Base-by-base conservation (phyloP, 2,329 filamentous ascomycete species). In the Calonectria leucothoes region DNA sequence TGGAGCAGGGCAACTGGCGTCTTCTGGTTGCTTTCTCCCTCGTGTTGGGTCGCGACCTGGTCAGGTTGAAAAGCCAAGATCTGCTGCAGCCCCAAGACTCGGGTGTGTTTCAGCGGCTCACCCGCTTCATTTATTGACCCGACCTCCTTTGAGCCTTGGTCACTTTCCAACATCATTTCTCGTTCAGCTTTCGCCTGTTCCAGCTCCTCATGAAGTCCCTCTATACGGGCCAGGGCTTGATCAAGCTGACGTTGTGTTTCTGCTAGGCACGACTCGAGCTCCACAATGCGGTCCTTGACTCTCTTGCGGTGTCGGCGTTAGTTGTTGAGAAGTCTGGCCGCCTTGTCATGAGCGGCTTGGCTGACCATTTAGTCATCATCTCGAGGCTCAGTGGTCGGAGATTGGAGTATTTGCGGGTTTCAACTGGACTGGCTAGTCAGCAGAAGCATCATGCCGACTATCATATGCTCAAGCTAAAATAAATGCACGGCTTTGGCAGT, bases 291-390 rank as follows among this genome's bases (percentile, higher is more conserved):
- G 45, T 83, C 82, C 59, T 84, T 86, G 51, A 84, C 83, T 35
- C 85, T 82, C 11, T 87, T 86, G 6, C 88, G 86, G 75, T 89
- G 88, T 29, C 87, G 85, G 48, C 88, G 85, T 77, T 89, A 87
- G 74, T 89, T 90, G 57, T 89, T 85, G n/a, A 87, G 86, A 20
- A 88, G 85, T 10, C 88, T 84, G 11, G 75, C 76, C 3, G 81
- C 79, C 27, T 84, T 81, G 70, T 85, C 79, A 6, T 82, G 79
- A 25, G 55, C 39, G 71, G 33, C 35, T 65, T 75, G 7, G 67
- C 37, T 6, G 74, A 70, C 74, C 74, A 75, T 51, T 68, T 75
- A 15, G 51, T 67, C 59, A 67, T 64, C 39, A 67, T 66, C 64
- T 52, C 23, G 64, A 31, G n/a, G 31, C 20, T 55, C 14, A 31